Evolutionary conservation across 768 basidiomycete species (phyloP), one percentile per base, ranked within the genome.

Genomic region (Mycena rosella): DNA sequence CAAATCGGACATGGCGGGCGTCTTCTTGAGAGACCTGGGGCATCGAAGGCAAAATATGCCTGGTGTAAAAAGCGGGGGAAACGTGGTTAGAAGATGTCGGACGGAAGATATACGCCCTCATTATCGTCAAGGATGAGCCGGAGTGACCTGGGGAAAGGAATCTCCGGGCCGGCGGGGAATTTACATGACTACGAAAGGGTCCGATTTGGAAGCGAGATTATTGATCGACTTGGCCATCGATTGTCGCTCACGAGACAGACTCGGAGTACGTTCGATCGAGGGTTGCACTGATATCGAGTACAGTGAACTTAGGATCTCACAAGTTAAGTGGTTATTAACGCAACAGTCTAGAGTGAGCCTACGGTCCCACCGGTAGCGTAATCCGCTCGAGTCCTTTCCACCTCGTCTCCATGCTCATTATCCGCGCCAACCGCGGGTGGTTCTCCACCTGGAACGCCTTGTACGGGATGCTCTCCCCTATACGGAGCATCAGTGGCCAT

Each of bases 381-480:
- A 68, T 51, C 38, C 51, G 55, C 10, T 71, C 65, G 20, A 68
- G 44, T 11, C 70, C 70, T 24, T 68, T 71, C 70, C 66, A 87
- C 62, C 71, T 69, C 26, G 79, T 80, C 54, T 78, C 72, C 40
- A 83, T 81, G 59, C 86, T 85, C 27, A 87, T 74, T 40, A 86
- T 71, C 0, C 83, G 83, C 42, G 80, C 86, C 20, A 87, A 74
- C 17, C 83, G 80, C 9, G 74, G 78, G 69, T 88, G 82, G 13
- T 85, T 85, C 74, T 89, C 87, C 15, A 90, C 82, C 67, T 86
- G 78, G 75, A 86, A 89, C 49, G 58, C 20, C 51, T 65, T 57
- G 38, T 71, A 65, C 47, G 70, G 70, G 32, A 71, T 71, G 42
- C 62, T 83, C 81, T 90, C 89, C 9, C 89, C 67, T 68, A 18